These are phyloP conservation scores for Apiospora phragmitis DNA, from an alignment of 2,329 filamentous ascomycete species.

Conservation along the genomic window DNA sequence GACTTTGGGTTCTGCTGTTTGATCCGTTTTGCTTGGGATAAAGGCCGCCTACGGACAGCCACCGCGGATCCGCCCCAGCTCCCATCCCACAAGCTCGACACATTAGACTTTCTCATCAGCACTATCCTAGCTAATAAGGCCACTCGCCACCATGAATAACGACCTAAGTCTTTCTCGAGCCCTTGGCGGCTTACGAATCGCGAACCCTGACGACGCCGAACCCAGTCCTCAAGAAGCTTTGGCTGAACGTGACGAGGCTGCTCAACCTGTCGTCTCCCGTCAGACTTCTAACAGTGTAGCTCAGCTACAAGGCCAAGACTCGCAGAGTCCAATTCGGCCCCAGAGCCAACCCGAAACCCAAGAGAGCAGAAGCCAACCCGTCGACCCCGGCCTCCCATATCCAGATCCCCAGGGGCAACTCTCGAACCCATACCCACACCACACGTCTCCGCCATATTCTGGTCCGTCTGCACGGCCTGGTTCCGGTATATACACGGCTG, in stretches of 20 bases:
- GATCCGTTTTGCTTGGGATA: neutral
- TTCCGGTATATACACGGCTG: constrained; percentile 32
- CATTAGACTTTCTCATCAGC: constrained; percentile 13
- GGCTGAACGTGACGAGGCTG: constrained; percentile 31
- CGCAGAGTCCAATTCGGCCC: neutral
- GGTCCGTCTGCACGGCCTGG: constrained; percentile 31
- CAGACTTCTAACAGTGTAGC: constrained; percentile 5
- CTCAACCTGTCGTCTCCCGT: constrained; percentile 20
- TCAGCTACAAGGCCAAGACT: constrained; percentile 5
- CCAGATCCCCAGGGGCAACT: constrained; percentile 13
- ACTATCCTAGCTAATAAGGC: constrained; percentile 11
- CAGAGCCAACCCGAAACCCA: constrained; percentile 14
- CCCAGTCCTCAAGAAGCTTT: constrained; percentile 32
- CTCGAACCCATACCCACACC: constrained; percentile 24
- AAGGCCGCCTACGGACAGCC: neutral
- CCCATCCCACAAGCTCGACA: constrained; percentile 8
- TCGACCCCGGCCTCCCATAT: neutral
- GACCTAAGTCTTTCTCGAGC: constrained; percentile 91
- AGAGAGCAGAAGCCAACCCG: constrained; percentile 5
- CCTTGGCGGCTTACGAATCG: constrained; percentile 91
- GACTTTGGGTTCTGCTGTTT: neutral
- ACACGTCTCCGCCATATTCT: constrained; percentile 25
- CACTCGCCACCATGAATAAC: constrained; percentile 68
- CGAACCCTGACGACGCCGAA: constrained; percentile 82
- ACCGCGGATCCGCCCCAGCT: neutral